These are phyloP conservation scores for Peronospora farinosa DNA, from an alignment of 352 stramenopile genomes.

Conservation along the genomic window DNA sequence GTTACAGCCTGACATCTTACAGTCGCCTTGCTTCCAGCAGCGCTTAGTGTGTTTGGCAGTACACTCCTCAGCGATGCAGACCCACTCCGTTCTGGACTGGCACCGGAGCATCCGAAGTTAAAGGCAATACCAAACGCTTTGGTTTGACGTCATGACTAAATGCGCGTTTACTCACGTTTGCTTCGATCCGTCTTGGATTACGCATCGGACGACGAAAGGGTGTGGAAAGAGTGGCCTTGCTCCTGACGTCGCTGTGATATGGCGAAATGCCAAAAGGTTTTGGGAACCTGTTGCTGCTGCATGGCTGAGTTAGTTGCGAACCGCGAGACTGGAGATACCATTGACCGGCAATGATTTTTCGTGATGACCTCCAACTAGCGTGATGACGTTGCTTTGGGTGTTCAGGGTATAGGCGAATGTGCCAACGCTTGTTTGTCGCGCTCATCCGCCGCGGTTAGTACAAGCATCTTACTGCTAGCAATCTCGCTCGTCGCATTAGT, in stretches of 20 bases:
- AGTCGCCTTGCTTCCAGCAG: constrained; percentile 57
- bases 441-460: too few species aligned
- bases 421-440: too few species aligned
- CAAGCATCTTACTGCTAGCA: constrained; percentile 7
- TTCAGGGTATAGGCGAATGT: too few species aligned
- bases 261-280: constrained; percentile 3
- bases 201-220: constrained; percentile 29
- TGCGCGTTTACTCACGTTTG: not conserved
- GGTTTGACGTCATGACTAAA: constrained; percentile 16
- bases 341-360: constrained; percentile 18
- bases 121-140: constrained; percentile 6
- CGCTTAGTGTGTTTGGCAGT: constrained; percentile 43
- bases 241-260: constrained; percentile 11
- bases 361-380: constrained; percentile 11
- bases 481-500: not conserved
- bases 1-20: constrained; percentile 45
- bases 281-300: constrained; percentile 17
- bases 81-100: constrained; percentile 37
- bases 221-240: constrained; percentile 30
- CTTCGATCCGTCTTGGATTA: constrained; percentile 21
- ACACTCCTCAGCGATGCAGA: constrained; percentile 42
- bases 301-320: constrained; percentile 6
- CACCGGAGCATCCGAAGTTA: constrained; percentile 3
- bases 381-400: constrained; percentile 18
- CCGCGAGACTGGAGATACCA: constrained; percentile 17